Base-by-base conservation (phyloP, 768 basidiomycete species). In the Phlebiopsis flavidoalba region DNA sequence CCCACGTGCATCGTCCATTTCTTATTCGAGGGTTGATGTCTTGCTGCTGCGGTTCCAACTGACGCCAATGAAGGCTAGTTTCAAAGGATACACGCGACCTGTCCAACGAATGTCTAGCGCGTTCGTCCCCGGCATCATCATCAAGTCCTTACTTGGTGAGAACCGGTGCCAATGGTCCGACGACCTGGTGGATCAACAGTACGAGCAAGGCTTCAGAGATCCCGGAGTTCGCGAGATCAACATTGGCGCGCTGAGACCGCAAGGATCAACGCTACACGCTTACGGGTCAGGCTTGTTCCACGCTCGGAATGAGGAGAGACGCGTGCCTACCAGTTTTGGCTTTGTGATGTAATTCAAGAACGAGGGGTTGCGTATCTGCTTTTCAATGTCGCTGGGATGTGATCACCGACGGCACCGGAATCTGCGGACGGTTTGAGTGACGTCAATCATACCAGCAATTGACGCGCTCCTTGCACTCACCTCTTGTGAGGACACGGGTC, bases 101-200 rank as follows among this genome's bases (percentile, higher is more conserved):
- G 93, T 98, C 40, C 98, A 83, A 31, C n/a, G n/a, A 65, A 98
- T 88, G 73, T 99, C 96, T 37, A 95, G 77, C 21, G 97, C 97
- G 72, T 99, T 98, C 37, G 97, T 99, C 31, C 97, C 97, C 6
- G 95, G 95, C 68, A 98, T 97, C 97, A 99, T 99, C 97, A 99
- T 99, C 50, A 99, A 82, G 75, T 99, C 97, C 36, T n/a, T 98
- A 84, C 74, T 99, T 99, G 14, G 96, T 96, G 54, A 99, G 80
- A 19, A 99, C 91, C 54, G n/a, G n/a, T n/a, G n/a, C 97, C 97
- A 59, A 98, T 93, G 12, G 97, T 99, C 33, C 97, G 86, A 33
- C 97, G 86, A 11, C 96, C 95, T 74, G 97, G 93, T 0, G 96
- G 92, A 69, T 99, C 97, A 51, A 98, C 94, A 11, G 87, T 85